A percentile compares a stretch with the other conserved stretches of the same genome.
These are phyloP conservation scores for Blastocystis sp. DNA, from an alignment of 352 stramenopile genomes.

Conservation along the genomic window DNA sequence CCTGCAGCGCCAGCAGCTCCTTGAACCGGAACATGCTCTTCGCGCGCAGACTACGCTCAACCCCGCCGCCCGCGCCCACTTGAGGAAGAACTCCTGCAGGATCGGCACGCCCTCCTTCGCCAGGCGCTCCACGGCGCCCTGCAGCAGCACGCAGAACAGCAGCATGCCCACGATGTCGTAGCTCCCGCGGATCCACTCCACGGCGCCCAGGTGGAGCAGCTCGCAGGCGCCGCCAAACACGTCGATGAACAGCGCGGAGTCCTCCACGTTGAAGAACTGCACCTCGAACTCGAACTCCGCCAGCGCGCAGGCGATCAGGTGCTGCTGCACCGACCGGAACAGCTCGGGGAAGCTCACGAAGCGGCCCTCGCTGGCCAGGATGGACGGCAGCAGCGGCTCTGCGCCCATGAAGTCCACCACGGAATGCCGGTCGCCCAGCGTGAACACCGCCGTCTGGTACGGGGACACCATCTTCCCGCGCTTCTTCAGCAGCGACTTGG, in stretches of 20 bases:
- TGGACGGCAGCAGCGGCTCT: slow-evolving; percentile 2
- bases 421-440: slow-evolving; percentile 10
- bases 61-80: not conserved
- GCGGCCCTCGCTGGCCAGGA: not conserved
- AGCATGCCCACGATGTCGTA: slow-evolving; percentile 40
- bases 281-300: slow-evolving; percentile 52
- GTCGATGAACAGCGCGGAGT: slow-evolving; percentile 26
- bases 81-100: slow-evolving; percentile 50
- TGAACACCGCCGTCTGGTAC: not conserved
- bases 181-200: not conserved
- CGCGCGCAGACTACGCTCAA: slow-evolving; percentile 9
- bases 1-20: slow-evolving; percentile 27
- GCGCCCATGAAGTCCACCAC: slow-evolving; percentile 22
- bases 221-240: slow-evolving; percentile 17
- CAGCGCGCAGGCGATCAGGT: slow-evolving; percentile 32
- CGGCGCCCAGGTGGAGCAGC: not conserved
- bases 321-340: slow-evolving; percentile 25
- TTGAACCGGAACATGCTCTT: slow-evolving; percentile 50
- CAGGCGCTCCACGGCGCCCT: slow-evolving; percentile 18
- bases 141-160: slow-evolving; percentile 42
- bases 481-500: not conserved
- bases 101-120: slow-evolving; percentile 48
- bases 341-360: slow-evolving; percentile 11
- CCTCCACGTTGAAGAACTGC: slow-evolving; percentile 3
- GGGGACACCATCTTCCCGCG: not conserved